Conservation (phyloP, 2,329 filamentous ascomycete genomes). For the Colletotrichum godetiae region DNA sequence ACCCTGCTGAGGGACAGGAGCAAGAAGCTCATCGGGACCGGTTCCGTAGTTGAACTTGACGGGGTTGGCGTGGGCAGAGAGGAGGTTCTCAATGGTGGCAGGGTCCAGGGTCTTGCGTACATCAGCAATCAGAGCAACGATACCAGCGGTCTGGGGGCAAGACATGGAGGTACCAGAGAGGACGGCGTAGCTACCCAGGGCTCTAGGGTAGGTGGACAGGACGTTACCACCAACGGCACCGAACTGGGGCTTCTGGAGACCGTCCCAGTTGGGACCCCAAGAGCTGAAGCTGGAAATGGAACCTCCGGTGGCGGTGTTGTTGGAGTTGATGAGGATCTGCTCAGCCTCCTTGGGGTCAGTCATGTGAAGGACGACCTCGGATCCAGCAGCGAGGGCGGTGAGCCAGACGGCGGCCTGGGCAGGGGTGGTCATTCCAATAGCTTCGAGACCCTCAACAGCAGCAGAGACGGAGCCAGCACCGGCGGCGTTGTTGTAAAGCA, state of each 20-base stretch:
- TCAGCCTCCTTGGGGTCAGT: slow-evolving; percentile 50
- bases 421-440: slow-evolving; percentile 54
- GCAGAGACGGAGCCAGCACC: slow-evolving; percentile 49
- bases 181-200: slow-evolving; percentile 61
- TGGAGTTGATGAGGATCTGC: slow-evolving; percentile 45
- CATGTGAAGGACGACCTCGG: slow-evolving; percentile 57
- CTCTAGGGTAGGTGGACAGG: slow-evolving; percentile 65
- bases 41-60: slow-evolving; percentile 59
- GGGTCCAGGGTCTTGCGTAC: slow-evolving; percentile 63
- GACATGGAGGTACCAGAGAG: slow-evolving; percentile 71
- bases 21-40: slow-evolving; percentile 51
- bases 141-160: slow-evolving; percentile 65
- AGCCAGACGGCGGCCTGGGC: slow-evolving; percentile 58
- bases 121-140: slow-evolving; percentile 64
- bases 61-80: slow-evolving; percentile 62
- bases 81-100: slow-evolving; percentile 58
- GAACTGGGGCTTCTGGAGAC: slow-evolving; percentile 66
- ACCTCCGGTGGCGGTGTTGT: slow-evolving; percentile 60
- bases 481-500: slow-evolving; percentile 69
- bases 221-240: slow-evolving; percentile 68
- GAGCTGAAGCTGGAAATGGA: slow-evolving; percentile 64
- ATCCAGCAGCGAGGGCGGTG: slow-evolving; percentile 53
- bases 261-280: slow-evolving; percentile 72
- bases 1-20: slow-evolving; percentile 71
- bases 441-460: slow-evolving; percentile 46